These are phyloP conservation scores for Mycosphaerelloides madeirae DNA, from an alignment of 2,329 filamentous ascomycete genomes.

Conservation along the genomic window DNA sequence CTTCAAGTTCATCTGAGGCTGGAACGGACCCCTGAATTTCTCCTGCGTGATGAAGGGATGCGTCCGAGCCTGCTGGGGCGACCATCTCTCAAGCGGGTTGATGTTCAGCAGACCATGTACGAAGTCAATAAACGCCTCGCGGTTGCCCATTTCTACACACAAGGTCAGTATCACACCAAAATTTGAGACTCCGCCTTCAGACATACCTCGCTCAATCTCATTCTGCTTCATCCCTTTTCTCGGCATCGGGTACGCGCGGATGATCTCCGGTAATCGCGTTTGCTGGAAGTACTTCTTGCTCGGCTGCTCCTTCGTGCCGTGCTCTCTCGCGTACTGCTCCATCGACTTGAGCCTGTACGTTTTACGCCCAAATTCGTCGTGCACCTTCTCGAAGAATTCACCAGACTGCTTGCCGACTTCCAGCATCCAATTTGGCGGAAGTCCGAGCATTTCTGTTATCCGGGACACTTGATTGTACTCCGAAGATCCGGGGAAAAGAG, in stretches of 20 bases:
- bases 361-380: constrained; percentile 87
- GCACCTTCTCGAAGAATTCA: constrained; percentile 91
- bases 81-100: constrained; percentile 95
- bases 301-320: constrained; percentile 93
- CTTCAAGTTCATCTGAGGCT: constrained; percentile 95
- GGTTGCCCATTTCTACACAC: constrained; percentile 88
- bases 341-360: constrained; percentile 92
- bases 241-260: constrained; percentile 96
- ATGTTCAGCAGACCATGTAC: constrained; percentile 88
- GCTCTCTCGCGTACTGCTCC: constrained; percentile 95
- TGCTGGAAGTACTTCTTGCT: constrained; percentile 99
- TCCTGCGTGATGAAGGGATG: constrained; percentile 98
- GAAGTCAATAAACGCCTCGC: constrained; percentile 96
- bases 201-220: constrained; percentile 88
- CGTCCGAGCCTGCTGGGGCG: constrained; percentile 91
- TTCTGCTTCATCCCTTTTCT: constrained; percentile 98
- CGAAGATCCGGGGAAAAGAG: constrained; percentile 91
- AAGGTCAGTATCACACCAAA: constrained; percentile 16
- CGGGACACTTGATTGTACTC: constrained; percentile 98
- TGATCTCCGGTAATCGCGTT: constrained; percentile 90
- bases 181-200: background rate
- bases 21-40: constrained; percentile 93
- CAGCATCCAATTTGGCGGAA: constrained; percentile 97
- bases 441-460: constrained; percentile 96
- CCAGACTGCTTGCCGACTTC: constrained; percentile 97